Evolutionary conservation across 352 stramenopile species (phyloP), one percentile per base, ranked within the genome.

Genomic region (Halophytophthora batemanensis): DNA sequence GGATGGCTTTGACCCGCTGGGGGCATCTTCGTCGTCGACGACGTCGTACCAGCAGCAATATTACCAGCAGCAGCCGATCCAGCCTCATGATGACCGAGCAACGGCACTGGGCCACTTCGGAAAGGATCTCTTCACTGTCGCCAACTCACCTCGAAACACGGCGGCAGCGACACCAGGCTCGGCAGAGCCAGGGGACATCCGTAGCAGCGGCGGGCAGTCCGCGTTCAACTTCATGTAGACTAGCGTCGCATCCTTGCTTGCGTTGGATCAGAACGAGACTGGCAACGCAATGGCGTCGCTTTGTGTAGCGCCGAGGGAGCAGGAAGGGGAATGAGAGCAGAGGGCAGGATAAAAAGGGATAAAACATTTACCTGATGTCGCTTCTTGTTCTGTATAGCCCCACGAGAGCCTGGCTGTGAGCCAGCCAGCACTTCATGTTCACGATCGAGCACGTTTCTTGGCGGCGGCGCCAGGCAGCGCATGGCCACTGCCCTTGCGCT

Each of bases 211-310:
- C 17, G 71, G 84, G 39, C 80, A 90, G 45, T 94, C 84, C 50
- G 84, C 84, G 45, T 94, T 94, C 58, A 86, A 80, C 62, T 94
- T 94, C 65, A 90, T 94, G 84, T 93, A 93, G 67, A 87, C 60
- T 75, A 71, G 42, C 54, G 53, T 39, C 53, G 41, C 25, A 38
- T 14, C 35, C 36, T 22, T 44, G 54, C 44, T n/a, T 54, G 43
- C 45, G 53, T 10, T 14, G 25, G 25, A 4, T 31, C 25, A 8
- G 25, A n/a, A n/a, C n/a, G 25, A 31, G 25, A 31, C 25, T 31
- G 25, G 25, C 25, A 31, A 31, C 25, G 25, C 25, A 31, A 31
- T 31, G 25, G 25, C 4, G 4, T 31, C 25, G 25, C 25, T 4
- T 31, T 8, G 25, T 31, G 4, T 4, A 31, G 4, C 25, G 25